Base-by-base conservation (phyloP, 2,329 filamentous ascomycete species). In the Colletotrichum lupini region DNA sequence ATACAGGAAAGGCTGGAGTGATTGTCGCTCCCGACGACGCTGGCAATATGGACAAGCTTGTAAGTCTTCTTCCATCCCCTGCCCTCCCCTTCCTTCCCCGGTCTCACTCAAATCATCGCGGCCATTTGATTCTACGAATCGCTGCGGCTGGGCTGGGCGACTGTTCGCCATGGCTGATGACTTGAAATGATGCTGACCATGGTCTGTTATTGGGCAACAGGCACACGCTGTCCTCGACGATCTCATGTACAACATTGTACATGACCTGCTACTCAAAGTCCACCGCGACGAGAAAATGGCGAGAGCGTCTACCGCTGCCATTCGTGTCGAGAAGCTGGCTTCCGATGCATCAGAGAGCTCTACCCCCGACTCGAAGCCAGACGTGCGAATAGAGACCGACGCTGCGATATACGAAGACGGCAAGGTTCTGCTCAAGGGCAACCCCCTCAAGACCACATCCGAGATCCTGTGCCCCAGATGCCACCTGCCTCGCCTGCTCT, bases 271-370 rank as follows among this genome's bases (percentile, higher is more conserved):
- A 75, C 87, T 95, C 78, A 90, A 93, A 81, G 91, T 91, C 53
- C 94, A 96, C 81, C 92, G 92, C 76, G 89, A 93, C 77, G 94
- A 96, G 84, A 95, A 95, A 85, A 89, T 91, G 75, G 90, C 94
- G 66, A 91, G 92, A 80, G 91, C 91, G 77, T 84, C 89, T 75
- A 88, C 92, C 73, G 88, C 92, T 77, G 87, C 91, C 76, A 92
- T 92, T 76, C 85, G 87, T 60, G 88, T 92, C 78, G 90, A 92
- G 82, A 91, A 92, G 78, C 82, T 91, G 75, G 89, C 88, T 64
- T 84, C 86, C 75, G 87, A 90, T 75, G 83, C 87, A 74, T 87
- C 88, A 59, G 88, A 91, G 65, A 85, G 83, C 73, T 86, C 87
- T 7, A 84, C 85, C 3, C 82, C 87, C 78, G 88, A 91, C 78